Conservation (phyloP, 1,284 basidiomycete species). For the Ustilago esculenta region DNA sequence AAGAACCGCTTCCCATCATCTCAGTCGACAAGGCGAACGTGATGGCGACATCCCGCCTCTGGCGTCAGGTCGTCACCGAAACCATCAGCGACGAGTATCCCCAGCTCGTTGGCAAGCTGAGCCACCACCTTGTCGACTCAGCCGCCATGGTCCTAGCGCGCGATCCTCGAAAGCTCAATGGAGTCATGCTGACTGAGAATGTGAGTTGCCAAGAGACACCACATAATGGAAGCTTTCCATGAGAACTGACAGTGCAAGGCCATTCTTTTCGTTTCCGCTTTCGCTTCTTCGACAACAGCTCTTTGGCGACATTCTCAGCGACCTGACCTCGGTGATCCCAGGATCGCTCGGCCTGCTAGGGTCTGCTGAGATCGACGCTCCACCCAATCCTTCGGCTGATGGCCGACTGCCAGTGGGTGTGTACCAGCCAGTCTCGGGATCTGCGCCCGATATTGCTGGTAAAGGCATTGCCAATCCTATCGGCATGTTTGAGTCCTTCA, state of each 20-base stretch:
- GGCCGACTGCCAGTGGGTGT: conserved; percentile 73
- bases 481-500: conserved; percentile 93
- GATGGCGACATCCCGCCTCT: conserved; percentile 88
- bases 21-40: conserved; percentile 99
- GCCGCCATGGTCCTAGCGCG: conserved; percentile 95
- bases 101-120: conserved; percentile 43
- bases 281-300: too few relatives aligned
- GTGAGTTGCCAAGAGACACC: conserved; percentile 23
- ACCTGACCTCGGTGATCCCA: conserved; percentile 42
- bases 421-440: conserved; percentile 84
- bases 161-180: conserved; percentile 91
- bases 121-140: conserved; percentile 87
- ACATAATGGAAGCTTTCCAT: background rate
- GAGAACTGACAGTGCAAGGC: background rate
- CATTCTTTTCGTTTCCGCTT: too few relatives aligned
- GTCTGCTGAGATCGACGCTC: conserved; percentile 92
- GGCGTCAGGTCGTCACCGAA: conserved; percentile 75
- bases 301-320: conserved; percentile 48
- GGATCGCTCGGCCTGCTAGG: conserved; percentile 78
- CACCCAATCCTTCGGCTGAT: conserved; percentile 72
- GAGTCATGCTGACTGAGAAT: conserved; percentile 71
- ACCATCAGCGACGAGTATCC: conserved; percentile 55
- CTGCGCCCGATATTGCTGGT: conserved; percentile 91
- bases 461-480: conserved; percentile 94
- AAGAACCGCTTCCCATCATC: conserved; percentile 84